phyloP scores from a whole-genome alignment of 371 early-diverging fungal genomes.

The Dentiscutata heterogama region DNA sequence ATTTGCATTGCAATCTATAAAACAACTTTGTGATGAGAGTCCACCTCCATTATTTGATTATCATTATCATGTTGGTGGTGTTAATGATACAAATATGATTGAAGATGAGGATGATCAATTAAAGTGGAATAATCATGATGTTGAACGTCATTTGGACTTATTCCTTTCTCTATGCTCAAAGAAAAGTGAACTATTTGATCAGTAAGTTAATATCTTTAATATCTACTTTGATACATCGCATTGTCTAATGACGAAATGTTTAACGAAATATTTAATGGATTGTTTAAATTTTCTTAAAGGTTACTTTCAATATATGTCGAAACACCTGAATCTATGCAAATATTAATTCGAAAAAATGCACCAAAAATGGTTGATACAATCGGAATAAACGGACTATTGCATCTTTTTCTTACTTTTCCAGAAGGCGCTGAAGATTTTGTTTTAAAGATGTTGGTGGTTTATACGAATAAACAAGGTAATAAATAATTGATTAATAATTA shows the following conservation, averaged over 20 bases:
- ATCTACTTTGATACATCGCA: not conserved
- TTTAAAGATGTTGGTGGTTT: slow-evolving; percentile 72
- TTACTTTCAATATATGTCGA: slow-evolving; percentile 67
- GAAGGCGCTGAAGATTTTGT: slow-evolving; percentile 79
- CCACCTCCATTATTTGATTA: slow-evolving; percentile 48
- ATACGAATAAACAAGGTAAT: slow-evolving; percentile 75
- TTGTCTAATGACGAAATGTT: not conserved
- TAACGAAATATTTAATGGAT: too few species aligned
- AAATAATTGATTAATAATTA: not conserved
- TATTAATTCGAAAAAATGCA: slow-evolving; percentile 71
- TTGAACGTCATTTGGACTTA: slow-evolving; percentile 28
- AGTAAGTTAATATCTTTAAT: slow-evolving; percentile 6
- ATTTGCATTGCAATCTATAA: slow-evolving; percentile 61
- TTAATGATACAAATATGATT: not conserved
- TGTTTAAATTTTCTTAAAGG: slow-evolving; percentile 51
- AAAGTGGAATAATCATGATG: slow-evolving; percentile 37
- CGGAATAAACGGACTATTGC: slow-evolving; percentile 65
- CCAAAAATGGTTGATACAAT: slow-evolving; percentile 80
- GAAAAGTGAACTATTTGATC: slow-evolving; percentile 29
- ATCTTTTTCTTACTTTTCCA: slow-evolving; percentile 75
- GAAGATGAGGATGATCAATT: not conserved
- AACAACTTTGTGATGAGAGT: slow-evolving; percentile 52
- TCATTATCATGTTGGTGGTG: slow-evolving; percentile 38
- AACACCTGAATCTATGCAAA: slow-evolving; percentile 64
- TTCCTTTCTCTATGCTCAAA: slow-evolving; percentile 38